Conservation (phyloP, 2,329 filamentous ascomycete species). For the Aureobasidium sp. region DNA sequence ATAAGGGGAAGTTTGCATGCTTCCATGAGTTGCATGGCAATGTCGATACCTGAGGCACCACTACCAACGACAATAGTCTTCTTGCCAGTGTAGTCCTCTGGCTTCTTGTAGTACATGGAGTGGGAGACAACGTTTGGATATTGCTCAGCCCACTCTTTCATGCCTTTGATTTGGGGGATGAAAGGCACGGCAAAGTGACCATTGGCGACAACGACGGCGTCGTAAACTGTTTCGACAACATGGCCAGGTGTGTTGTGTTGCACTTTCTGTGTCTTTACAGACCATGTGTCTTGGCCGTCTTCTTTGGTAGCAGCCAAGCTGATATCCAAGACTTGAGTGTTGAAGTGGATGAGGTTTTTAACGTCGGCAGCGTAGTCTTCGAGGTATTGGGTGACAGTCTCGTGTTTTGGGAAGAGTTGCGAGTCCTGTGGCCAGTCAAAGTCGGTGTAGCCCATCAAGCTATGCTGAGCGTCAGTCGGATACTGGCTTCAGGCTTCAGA, state of each 20-base stretch:
- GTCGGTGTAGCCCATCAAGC: conserved; percentile 72
- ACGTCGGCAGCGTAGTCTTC: conserved; percentile 62
- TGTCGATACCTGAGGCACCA: conserved; percentile 75
- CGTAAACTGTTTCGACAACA: conserved; percentile 34
- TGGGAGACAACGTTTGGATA: conserved; percentile 34
- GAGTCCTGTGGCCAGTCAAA: conserved; percentile 42
- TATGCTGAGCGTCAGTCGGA: conserved; percentile 78
- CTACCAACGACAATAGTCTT: conserved; percentile 81
- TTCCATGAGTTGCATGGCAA: conserved; percentile 63
- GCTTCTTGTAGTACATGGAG: conserved; percentile 69
- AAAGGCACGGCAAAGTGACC: conserved; percentile 41
- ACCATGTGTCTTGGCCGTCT: conserved; percentile 43
- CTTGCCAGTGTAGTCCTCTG: conserved; percentile 47
- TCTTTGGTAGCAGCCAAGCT: conserved; percentile 19
- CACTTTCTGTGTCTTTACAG: conserved; percentile 46
- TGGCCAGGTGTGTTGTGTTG: conserved; percentile 27
- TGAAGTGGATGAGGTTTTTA: conserved; percentile 57
- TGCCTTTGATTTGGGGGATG: conserved; percentile 33
- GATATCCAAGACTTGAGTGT: conserved; percentile 58
- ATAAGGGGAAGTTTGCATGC: conserved; percentile 54
- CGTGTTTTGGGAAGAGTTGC: conserved; percentile 66
- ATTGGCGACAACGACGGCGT: conserved; percentile 39
- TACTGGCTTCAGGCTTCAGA: conserved; percentile 70
- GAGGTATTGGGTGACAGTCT: conserved; percentile 65
- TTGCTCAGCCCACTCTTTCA: conserved; percentile 30